These are phyloP conservation scores for Cryptosporidium viatorum DNA, from an alignment of 169 alveolate species.

Conservation along the genomic window DNA sequence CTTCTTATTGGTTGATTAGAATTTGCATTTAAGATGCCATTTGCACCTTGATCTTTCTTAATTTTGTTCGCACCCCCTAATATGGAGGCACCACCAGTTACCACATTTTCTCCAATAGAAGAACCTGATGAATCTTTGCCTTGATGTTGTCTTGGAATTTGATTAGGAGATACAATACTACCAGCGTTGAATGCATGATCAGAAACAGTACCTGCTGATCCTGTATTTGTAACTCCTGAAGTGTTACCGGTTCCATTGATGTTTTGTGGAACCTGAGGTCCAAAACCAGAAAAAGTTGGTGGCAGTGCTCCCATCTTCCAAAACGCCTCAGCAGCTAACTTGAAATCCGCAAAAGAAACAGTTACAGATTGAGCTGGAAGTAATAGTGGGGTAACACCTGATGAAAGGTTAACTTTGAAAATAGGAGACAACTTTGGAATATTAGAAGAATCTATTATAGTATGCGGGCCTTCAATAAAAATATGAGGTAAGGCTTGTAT, in stretches of 20 bases:
- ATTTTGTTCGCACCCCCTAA: not conserved
- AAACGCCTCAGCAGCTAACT: slow-evolving; percentile 67
- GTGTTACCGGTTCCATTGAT: not conserved
- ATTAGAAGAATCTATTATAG: slow-evolving; percentile 35
- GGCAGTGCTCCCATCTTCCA: slow-evolving; percentile 70
- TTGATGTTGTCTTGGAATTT: slow-evolving; percentile 11
- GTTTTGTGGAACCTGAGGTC: not conserved
- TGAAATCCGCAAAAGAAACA: slow-evolving; percentile 54
- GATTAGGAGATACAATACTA: not conserved
- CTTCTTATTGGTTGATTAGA: not conserved
- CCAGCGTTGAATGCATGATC: not conserved
- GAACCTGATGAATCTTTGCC: not conserved
- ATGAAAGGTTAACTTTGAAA: slow-evolving; percentile 37
- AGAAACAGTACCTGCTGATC: not conserved
- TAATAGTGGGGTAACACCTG: slow-evolving; percentile 63
- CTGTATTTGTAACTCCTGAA: slow-evolving; percentile 1
- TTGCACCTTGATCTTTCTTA: slow-evolving; percentile 1
- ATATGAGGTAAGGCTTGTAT: slow-evolving; percentile 72
- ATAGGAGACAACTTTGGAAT: slow-evolving; percentile 50
- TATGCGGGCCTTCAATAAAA: slow-evolving; percentile 73
- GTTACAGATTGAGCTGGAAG: slow-evolving; percentile 72
- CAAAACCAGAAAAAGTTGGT: slow-evolving; percentile 18
- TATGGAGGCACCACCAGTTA: not conserved
- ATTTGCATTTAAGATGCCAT: not conserved
- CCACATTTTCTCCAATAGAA: not conserved